Conservation (phyloP, 768 basidiomycete genomes). For the Coprinopsis sp. region DNA sequence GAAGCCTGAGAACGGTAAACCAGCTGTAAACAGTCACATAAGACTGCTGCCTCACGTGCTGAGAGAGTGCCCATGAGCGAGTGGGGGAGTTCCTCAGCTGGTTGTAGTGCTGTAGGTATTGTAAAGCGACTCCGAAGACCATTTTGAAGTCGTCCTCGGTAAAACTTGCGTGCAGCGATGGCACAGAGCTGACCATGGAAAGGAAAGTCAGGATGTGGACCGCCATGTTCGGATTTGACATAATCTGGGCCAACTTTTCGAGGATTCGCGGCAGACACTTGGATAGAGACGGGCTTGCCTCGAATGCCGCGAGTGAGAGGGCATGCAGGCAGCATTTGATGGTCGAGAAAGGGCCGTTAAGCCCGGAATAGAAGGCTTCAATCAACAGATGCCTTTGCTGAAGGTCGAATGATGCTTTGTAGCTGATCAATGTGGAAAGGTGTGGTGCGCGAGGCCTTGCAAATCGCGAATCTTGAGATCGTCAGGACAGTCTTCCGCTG, state of each 20-base stretch:
- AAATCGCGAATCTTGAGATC: conserved; percentile 74
- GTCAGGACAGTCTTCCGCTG: conserved; percentile 52
- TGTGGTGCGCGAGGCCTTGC: conserved; percentile 83
- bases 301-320: conserved; percentile 81
- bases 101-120: conserved; percentile 91
- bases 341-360: conserved; percentile 66
- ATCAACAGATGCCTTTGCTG: conserved; percentile 65
- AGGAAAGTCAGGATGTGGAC: conserved; percentile 96
- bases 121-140: conserved; percentile 90
- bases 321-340: conserved; percentile 91
- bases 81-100: conserved; percentile 50
- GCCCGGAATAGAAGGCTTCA: conserved; percentile 64
- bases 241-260: conserved; percentile 86
- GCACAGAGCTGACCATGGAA: conserved; percentile 77
- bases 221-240: conserved; percentile 89
- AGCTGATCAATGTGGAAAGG: conserved; percentile 86
- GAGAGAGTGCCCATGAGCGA: conserved; percentile 81
- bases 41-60: conserved; percentile 86
- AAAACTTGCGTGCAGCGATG: conserved; percentile 80
- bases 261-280: conserved; percentile 76
- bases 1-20: conserved; percentile 85
- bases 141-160: conserved; percentile 87
- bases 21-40: conserved; percentile 91
- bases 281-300: conserved; percentile 77
- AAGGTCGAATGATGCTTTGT: conserved; percentile 71